Evolutionary conservation across 2,329 filamentous ascomycete species (phyloP).

Genomic region (Aspergillus calidoustus): DNA sequence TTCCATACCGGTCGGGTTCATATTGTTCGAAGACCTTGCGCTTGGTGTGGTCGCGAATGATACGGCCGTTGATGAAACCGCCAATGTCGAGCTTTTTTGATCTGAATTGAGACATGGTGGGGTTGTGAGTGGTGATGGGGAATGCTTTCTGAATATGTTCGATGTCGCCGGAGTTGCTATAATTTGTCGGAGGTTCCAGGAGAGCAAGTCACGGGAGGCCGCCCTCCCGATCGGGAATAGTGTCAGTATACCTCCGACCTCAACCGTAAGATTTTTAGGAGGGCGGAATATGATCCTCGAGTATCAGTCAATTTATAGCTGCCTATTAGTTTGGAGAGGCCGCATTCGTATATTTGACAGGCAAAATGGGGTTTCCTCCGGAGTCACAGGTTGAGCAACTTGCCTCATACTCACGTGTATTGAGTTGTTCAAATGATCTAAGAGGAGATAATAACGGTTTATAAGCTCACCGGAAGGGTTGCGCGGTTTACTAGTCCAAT

Average conservation of each 20-base stretch:
- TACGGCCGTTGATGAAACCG: constrained; percentile 82
- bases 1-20: constrained; percentile 79
- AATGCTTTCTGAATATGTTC: neutral
- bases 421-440: neutral
- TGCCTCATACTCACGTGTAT: neutral
- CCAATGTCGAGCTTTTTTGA: constrained; percentile 88
- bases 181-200: neutral
- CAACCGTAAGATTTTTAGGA: neutral
- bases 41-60: constrained; percentile 95
- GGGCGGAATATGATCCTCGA: neutral
- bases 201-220: constrained; percentile 9
- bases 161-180: neutral
- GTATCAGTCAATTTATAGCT: neutral
- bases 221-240: neutral
- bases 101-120: constrained; percentile 80
- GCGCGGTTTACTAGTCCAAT: neutral
- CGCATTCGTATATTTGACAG: neutral
- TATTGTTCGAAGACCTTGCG: constrained; percentile 85
- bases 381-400: neutral
- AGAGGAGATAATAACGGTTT: neutral
- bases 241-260: neutral
- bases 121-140: constrained; percentile 5
- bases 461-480: neutral
- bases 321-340: neutral
- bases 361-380: neutral